Conservation (phyloP, 2,329 filamentous ascomycete genomes). For the Xylaria sp. region DNA sequence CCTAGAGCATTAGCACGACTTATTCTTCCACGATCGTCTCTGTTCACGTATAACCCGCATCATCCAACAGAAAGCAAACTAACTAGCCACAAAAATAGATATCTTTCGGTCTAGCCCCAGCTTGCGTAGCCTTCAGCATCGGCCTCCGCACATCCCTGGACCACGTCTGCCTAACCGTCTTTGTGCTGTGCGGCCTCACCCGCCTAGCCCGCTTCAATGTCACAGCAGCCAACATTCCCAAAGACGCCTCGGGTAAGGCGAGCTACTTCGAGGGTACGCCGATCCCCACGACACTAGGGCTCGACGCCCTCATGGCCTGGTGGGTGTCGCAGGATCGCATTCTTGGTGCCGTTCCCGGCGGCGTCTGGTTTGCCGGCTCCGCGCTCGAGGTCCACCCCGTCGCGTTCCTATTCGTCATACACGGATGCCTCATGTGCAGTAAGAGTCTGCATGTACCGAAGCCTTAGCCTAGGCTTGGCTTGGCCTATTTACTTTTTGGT, state of each 20-base stretch:
- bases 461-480: constrained; percentile 59
- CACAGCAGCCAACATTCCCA: constrained; percentile 87
- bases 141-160: constrained; percentile 87
- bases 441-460: constrained; percentile 96
- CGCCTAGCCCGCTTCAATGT: constrained; percentile 98
- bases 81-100: constrained; percentile 67
- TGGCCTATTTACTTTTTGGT: not conserved
- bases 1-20: not conserved
- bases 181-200: constrained; percentile 94
- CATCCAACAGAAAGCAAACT: constrained; percentile 1
- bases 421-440: constrained; percentile 94
- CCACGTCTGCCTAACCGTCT: constrained; percentile 83
- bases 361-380: constrained; percentile 74
- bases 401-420: constrained; percentile 82
- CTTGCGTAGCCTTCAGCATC: constrained; percentile 86
- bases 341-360: constrained; percentile 80
- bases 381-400: constrained; percentile 85
- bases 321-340: constrained; percentile 88
- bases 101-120: constrained; percentile 93
- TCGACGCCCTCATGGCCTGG: constrained; percentile 87
- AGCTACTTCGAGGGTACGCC: constrained; percentile 97
- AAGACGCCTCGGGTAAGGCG: constrained; percentile 91
- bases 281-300: constrained; percentile 87
- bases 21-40: not conserved
- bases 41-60: not conserved